A percentile compares a stretch with the other conserved stretches of the same genome.
These are phyloP conservation scores for Rhizopogon vesiculosus DNA, from an alignment of 768 basidiomycete species.

Conservation along the genomic window DNA sequence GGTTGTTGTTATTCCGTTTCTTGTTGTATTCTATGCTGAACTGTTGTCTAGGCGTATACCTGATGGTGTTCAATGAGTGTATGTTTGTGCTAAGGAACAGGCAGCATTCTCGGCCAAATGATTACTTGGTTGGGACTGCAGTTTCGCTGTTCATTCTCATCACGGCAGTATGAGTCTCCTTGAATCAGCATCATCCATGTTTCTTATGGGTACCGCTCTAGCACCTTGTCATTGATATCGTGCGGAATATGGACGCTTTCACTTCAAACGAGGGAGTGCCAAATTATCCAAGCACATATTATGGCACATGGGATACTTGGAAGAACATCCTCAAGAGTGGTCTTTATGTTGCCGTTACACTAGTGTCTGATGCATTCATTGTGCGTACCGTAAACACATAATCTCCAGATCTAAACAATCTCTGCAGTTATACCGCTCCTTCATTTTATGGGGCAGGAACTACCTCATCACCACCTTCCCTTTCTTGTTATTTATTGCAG, in stretches of 20 bases:
- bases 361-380: slow-evolving; percentile 24
- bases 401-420: neutral
- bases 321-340: slow-evolving; percentile 19
- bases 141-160: slow-evolving; percentile 9
- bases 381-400: slow-evolving; percentile 6
- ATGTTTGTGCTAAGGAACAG: slow-evolving; percentile 6
- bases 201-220: slow-evolving; percentile 4
- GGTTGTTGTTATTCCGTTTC: neutral
- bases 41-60: slow-evolving; percentile 1
- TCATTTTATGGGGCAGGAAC: slow-evolving; percentile 20
- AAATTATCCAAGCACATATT: slow-evolving; percentile 16
- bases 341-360: slow-evolving; percentile 17
- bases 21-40: neutral
- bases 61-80: slow-evolving; percentile 9
- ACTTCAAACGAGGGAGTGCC: slow-evolving; percentile 7
- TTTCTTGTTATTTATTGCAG: slow-evolving; percentile 20
- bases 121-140: slow-evolving; percentile 8
- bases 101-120: slow-evolving; percentile 5
- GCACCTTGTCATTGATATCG: slow-evolving; percentile 21
- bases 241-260: slow-evolving; percentile 20
- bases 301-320: slow-evolving; percentile 12
- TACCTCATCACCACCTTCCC: slow-evolving; percentile 12
- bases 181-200: neutral
- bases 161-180: slow-evolving; percentile 5
- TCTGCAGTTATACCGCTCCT: slow-evolving; percentile 20